phyloP scores from a whole-genome alignment of 2,329 filamentous ascomycete genomes.

The Botrytis fabae region DNA sequence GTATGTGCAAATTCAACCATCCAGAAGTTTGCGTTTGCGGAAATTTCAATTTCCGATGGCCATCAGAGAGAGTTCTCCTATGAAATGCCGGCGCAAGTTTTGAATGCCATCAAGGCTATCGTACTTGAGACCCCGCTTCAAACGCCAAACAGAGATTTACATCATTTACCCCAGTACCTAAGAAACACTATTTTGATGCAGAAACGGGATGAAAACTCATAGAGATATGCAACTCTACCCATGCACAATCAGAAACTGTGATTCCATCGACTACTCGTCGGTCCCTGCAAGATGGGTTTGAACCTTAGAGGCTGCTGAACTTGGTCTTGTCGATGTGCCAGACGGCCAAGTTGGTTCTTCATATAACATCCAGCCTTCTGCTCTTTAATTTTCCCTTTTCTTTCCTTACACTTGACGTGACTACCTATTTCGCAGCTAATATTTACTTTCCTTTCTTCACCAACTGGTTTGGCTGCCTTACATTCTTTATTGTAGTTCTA shows the following conservation, averaged over 20 bases:
- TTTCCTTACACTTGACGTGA: conserved; percentile 39
- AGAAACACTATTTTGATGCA: conserved; percentile 39
- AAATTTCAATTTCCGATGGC: background rate
- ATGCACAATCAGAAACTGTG: conserved; percentile 43
- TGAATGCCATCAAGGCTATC: conserved; percentile 9
- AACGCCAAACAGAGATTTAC: conserved; percentile 34
- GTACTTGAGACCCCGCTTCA: conserved; percentile 31
- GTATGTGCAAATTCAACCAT: background rate
- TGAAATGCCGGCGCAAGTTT: background rate
- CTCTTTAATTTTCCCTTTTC: conserved; percentile 33
- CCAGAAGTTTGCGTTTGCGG: background rate
- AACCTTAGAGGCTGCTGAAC: background rate
- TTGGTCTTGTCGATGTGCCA: conserved; percentile 29
- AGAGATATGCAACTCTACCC: conserved; percentile 38
- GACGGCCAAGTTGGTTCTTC: conserved; percentile 35
- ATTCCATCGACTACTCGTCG: conserved; percentile 32
- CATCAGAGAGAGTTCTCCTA: background rate
- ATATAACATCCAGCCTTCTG: conserved; percentile 36
- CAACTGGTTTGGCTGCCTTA: conserved; percentile 56
- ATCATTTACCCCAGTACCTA: conserved; percentile 34
- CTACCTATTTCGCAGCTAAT: conserved; percentile 42
- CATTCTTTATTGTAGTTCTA: conserved; percentile 49
- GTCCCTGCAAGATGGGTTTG: conserved; percentile 22
- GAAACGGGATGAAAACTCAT: conserved; percentile 38
- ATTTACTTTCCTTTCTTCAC: conserved; percentile 48